Base-by-base conservation (phyloP, 352 stramenopile species). In the Phytophthora syringae region DNA sequence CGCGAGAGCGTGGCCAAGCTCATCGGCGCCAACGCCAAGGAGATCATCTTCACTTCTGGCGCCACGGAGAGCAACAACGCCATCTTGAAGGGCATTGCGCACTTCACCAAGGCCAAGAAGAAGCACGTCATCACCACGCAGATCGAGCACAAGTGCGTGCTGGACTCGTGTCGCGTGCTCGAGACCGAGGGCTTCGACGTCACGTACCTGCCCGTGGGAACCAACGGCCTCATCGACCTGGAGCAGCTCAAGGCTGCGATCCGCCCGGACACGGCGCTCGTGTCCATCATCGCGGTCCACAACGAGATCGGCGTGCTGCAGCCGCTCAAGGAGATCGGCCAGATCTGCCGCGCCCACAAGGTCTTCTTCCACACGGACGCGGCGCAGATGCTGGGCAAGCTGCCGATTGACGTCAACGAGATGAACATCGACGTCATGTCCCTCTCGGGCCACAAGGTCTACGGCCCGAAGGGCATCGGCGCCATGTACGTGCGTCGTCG, bases 271-370 rank as follows among this genome's bases (percentile, higher is more conserved):
- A 99, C 98, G n/a, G 89, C 92, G 16, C 78, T 99, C 2, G 93
- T 99, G 24, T 98, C 92, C 45, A 84, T 99, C 42, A 99, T 99
- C 89, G 97, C 97, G 2, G 97, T 99, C 44, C 99, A 99, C 88
- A 99, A 99, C 77, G 98, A 99, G 82, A 99, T 99, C 78, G 98
- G 98, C 32, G 98, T 99, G 27, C 64, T 99, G 25, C 98, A 99
- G 78, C 97, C 97, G 10, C 81, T 99, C 5, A 92, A 98, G 77
- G 93, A 98, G 64, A 99, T 99, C 74, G 96, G 96, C 22, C 77
- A 92, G 56, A 93, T 98, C 49, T 98, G 95, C 72, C 88, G 90
- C 47, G 79, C 82, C 20, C 76, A 85, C 64, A 98, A 98, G 72
- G 88, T 99, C 27, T 98, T 99, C 67, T 99, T 99, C 84, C 98